These are phyloP conservation scores for Cichorium intybus DNA, from an alignment of 140 eudicot genomes.

Conservation along the genomic window DNA sequence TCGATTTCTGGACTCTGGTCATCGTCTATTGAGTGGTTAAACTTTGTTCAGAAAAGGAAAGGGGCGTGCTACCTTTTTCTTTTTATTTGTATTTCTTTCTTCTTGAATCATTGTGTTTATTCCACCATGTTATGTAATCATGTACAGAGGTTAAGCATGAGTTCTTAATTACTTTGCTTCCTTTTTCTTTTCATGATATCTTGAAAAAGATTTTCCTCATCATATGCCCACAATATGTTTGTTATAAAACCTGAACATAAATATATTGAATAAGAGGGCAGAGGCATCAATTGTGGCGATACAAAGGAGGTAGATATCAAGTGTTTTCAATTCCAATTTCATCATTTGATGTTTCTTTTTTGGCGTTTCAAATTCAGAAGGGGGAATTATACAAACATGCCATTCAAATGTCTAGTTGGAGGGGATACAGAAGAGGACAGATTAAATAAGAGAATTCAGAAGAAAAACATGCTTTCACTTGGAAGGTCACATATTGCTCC, in stretches of 20 bases:
- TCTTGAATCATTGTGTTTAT: slow-evolving; percentile 9
- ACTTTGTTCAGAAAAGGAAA: no score
- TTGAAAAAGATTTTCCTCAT: slow-evolving; percentile 8
- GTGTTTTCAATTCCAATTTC: background rate
- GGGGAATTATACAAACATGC: slow-evolving; percentile 27
- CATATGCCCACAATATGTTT: slow-evolving; percentile 18
- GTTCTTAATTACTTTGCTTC: slow-evolving; percentile 6
- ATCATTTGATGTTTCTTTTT: background rate
- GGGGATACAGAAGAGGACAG: slow-evolving; percentile 23
- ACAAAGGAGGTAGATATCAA: background rate
- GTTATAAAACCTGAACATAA: slow-evolving; percentile 12
- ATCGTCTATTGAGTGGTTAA: no score
- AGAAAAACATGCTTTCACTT: slow-evolving; percentile 31
- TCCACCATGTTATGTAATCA: slow-evolving; percentile 23
- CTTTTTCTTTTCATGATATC: slow-evolving; percentile 11
- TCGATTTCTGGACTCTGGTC: no score
- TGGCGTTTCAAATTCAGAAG: slow-evolving; percentile 4
- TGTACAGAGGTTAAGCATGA: slow-evolving; percentile 11
- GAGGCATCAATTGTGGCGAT: slow-evolving; percentile 5
- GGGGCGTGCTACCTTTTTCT: background rate
- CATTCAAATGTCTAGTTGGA: slow-evolving; percentile 39
- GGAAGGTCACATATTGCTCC: slow-evolving; percentile 49
- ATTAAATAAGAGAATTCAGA: slow-evolving; percentile 29
- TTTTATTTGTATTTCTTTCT: background rate
- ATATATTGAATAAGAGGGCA: background rate